Evolutionary conservation across 768 basidiomycete species (phyloP), one percentile per base, ranked within the genome.

Genomic region (Rhodotorula diobovata): DNA sequence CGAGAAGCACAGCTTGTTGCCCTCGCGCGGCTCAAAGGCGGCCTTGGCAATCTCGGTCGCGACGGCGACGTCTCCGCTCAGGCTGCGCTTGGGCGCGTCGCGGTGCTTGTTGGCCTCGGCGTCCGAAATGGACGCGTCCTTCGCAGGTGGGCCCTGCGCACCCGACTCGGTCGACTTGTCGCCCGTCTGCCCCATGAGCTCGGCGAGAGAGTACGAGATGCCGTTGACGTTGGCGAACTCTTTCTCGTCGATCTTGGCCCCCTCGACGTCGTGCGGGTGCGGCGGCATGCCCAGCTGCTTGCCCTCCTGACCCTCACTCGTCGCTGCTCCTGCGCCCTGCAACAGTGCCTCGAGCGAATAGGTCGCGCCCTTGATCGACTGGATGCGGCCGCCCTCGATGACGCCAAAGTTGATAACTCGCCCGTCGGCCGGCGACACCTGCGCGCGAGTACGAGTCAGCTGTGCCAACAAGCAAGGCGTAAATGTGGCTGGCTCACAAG

Each of bases 141-240:
- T 55, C 28, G n/a, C 2, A 16, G 39, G 37, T 20, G 30, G 0
- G 10, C 16, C 18, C 39, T n/a, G 41, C 67, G 55, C 32, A 28
- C 48, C 48, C 48, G 48, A 25, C 48, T 21, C 34, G 5, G 53
- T 12, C 57, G 39, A 45, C 46, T 59, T 21, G 34, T 72, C 55
- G 43, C 67, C 61, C 50, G 71, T 67, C n/a, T 63, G 34, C 43
- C 95, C 95, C 59, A 98, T 84, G 46, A 98, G 89, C 76, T 92
- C 86, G 61, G 89, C 87, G n/a, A 99, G 86, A 54, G 88, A 91
- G 82, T 99, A 98, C 77, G 91, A 88, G 77, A 99, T 96, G 56
- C 94, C 93, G 78, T 99, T 99, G 76, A 99, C 91, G 78, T 91
- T 89, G 8, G 95, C 96, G 77, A 99, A 99, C 72, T 94, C 89